A percentile compares a stretch with the other conserved stretches of the same genome.
phyloP scores from a whole-genome alignment of 2,329 filamentous ascomycete species.

The Venturia carpophila region DNA sequence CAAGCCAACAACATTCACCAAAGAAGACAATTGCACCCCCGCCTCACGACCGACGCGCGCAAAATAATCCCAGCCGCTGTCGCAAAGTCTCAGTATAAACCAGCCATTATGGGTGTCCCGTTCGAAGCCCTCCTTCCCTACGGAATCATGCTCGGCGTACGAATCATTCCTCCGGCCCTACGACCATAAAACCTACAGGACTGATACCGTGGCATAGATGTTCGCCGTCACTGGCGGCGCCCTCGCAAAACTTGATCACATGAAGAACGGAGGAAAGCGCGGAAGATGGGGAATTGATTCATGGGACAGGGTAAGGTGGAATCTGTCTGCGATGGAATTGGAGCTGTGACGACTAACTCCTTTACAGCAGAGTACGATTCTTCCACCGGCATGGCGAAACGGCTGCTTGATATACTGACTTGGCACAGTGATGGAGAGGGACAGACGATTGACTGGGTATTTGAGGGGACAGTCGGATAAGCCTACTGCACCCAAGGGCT shows the following conservation, averaged over 20 bases:
- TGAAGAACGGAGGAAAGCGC: conserved; percentile 57
- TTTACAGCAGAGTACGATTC: conserved; percentile 46
- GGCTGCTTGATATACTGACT: conserved; percentile 12
- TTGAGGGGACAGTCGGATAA: conserved; percentile 55
- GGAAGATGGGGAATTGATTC: conserved; percentile 51
- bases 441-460: conserved; percentile 54
- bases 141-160: conserved; percentile 54
- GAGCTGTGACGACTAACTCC: conserved; percentile 33
- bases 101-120: conserved; percentile 52
- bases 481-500: conserved; percentile 50
- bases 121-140: conserved; percentile 60
- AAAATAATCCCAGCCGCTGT: neutral
- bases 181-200: neutral
- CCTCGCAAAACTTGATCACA: conserved; percentile 49
- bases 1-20: neutral
- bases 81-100: neutral
- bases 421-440: conserved; percentile 57
- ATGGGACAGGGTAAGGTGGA: conserved; percentile 54
- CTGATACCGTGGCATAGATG: conserved; percentile 40
- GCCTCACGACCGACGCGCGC: neutral
- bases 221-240: conserved; percentile 53
- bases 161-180: conserved; percentile 26
- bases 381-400: neutral
- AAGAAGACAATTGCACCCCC: neutral
- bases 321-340: neutral